Base-by-base conservation (phyloP, 305 asterid species). In the Striga hermonthica region DNA sequence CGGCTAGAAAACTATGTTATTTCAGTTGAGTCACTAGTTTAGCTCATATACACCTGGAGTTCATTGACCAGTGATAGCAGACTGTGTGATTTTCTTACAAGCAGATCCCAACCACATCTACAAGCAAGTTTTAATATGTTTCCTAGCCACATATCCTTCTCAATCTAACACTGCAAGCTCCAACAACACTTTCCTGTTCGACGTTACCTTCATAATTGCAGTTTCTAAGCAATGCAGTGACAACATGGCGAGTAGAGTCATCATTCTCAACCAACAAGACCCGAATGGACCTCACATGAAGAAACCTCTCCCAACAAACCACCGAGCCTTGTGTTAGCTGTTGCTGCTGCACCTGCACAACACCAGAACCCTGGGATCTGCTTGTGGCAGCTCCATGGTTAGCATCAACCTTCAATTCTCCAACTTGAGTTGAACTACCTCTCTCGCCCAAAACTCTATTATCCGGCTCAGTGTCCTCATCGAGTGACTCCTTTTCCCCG, bases 201-300 rank as follows among this genome's bases (percentile, higher is more conserved):
- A 6, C 15, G 4, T 8, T 38, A 89, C 96, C 98, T 81, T 89
- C 95, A 67, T 89, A 91, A 62, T 84, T 87, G 81, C 98, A 91
- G 76, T 91, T 91, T 57, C 84, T 74, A 38, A 91, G 97, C 76
- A 91, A 70, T 66, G 98, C 97, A 73, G 89, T 68, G 72, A 89
- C 90, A 55, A 89, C 74, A 70, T 82, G 92, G 37, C 98, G 87
- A 0, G 98, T 91, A 56, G 80, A 91, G 73, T 87, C 88, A 68
- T 91, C 98, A 36, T 80, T 73, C 77, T 91, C 98, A 81, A 91
- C 97, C 69, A 91, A 80, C 74, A 89, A 67, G 67, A 89, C 98
- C 64, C 80, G 80, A 62, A 91, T 80, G 72, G 98, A 69, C 67
- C 91, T 82, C 68, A 91, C 82, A 68, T 82, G 92, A 79, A 91